Base-by-base conservation (phyloP, 2,329 filamentous ascomycete species). In the Ophiostoma novo-ulmi region DNA sequence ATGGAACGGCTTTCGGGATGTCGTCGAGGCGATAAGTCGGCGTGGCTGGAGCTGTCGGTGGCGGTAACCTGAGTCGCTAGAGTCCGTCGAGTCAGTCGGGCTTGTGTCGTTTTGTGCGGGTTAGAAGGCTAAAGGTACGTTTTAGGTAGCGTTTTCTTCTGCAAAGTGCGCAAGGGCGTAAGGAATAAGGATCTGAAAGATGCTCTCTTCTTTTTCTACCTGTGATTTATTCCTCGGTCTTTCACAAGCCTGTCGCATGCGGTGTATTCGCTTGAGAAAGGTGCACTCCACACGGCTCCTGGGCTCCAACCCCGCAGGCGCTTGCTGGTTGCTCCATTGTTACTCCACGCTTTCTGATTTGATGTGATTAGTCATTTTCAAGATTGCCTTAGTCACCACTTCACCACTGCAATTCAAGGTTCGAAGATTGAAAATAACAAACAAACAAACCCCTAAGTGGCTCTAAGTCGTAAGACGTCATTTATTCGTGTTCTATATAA, bases 211-310 rank as follows among this genome's bases (percentile, higher is more conserved):
- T 65, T 65, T 65, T 65, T 65, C 31, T 20, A 64, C 36, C 61
- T 39, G 2, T 3, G 36, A 17, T n/a, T 38, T 65, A 17, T 22
- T 58, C 69, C 71, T 72, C 71, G 71, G 71, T 36, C 68, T 66
- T 72, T 72, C 71, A 70, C 69, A 70, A 72, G 71, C 52, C 36
- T 67, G 41, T 71, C 55, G 31, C 61, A 55, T n/a, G n/a, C 58
- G 58, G 26, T 63, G 58, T 35, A 58, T 69, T 58, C 44, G 44
- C 44, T 48, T 48, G 44, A 67, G 66, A 36, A 66, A 71, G 52
- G n/a, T 22, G 58, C 67, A 35, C 70, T 69, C 66, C 66, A 71
- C 70, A 58, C 39, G 3, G 31, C 31, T 31, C 31, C 31, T 31
- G 31, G 31, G 39, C 39, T 13, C 39, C 41, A 65, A 26, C 41